These are phyloP conservation scores for Protea cynaroides DNA, from an alignment of 164 flowering plant genomes.

Conservation along the genomic window DNA sequence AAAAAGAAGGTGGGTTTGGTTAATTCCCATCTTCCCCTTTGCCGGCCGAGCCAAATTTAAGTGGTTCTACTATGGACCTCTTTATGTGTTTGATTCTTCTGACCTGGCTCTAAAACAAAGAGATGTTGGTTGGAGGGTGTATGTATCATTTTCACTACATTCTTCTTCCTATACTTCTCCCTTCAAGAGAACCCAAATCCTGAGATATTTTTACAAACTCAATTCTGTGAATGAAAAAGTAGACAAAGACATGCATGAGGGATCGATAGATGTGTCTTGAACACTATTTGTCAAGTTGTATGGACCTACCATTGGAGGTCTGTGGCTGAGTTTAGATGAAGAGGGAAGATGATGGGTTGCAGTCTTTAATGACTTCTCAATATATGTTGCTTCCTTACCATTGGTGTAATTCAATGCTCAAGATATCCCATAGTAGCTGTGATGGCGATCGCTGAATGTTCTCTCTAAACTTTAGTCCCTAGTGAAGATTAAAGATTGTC, in stretches of 20 bases:
- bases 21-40: no score
- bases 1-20: no score
- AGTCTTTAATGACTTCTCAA: slow-evolving; percentile 18
- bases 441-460: no score
- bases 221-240: background rate
- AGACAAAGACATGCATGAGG: background rate
- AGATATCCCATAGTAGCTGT: no score
- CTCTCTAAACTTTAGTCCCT: no score
- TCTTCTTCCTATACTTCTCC: background rate
- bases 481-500: no score
- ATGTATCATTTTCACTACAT: slow-evolving; percentile 5
- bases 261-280: background rate
- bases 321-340: slow-evolving; percentile 10
- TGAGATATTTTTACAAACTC: background rate
- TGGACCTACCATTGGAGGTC: slow-evolving; percentile 8
- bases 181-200: background rate
- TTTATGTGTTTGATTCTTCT: no score
- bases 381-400: slow-evolving; percentile 9
- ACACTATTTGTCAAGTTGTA: slow-evolving; percentile 3
- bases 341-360: background rate
- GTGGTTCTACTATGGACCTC: no score
- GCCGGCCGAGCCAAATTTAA: no score
- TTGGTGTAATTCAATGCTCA: background rate
- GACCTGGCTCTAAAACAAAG: no score
- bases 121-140: background rate